These are phyloP conservation scores for Boletus subcaerulescens DNA, from an alignment of 768 basidiomycete species.

Conservation along the genomic window DNA sequence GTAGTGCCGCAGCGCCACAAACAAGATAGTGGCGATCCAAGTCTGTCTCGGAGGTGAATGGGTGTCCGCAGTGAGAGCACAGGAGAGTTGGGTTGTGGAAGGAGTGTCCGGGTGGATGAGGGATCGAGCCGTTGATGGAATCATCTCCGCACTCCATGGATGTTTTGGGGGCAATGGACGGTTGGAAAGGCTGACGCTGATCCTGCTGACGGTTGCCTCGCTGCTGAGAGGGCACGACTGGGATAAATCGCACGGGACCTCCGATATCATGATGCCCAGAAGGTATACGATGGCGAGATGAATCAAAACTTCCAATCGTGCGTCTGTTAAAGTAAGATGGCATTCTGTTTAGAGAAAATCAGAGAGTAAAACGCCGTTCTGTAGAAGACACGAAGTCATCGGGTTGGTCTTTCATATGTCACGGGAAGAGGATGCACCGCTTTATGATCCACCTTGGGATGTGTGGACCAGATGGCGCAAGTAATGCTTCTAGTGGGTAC, in stretches of 20 bases:
- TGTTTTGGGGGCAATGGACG: not conserved
- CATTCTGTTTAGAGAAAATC: not conserved
- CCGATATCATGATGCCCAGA: not conserved
- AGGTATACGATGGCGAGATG: not conserved
- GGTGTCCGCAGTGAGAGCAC: conserved; percentile 17
- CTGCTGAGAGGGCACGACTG: not conserved
- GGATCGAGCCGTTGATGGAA: not conserved
- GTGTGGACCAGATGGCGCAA: not conserved
- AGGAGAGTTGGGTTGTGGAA: not conserved
- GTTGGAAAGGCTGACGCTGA: not conserved
- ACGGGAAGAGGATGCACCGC: no score
- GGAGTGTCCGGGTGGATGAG: not conserved
- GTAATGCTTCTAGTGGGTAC: not conserved
- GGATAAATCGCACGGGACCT: not conserved
- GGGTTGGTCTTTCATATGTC: no score
- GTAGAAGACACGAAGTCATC: no score
- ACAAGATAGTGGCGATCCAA: conserved; percentile 5
- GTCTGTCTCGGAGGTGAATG: conserved; percentile 6
- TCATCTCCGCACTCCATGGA: not conserved
- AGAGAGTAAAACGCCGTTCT: no score
- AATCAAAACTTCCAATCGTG: not conserved
- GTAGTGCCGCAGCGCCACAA: conserved; percentile 12
- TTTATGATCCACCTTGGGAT: not conserved
- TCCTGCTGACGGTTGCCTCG: not conserved
- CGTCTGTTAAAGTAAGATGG: conserved; percentile 7